Evolutionary conservation across 345 rosid genomes (phyloP).

Genomic region (Brassica incana): DNA sequence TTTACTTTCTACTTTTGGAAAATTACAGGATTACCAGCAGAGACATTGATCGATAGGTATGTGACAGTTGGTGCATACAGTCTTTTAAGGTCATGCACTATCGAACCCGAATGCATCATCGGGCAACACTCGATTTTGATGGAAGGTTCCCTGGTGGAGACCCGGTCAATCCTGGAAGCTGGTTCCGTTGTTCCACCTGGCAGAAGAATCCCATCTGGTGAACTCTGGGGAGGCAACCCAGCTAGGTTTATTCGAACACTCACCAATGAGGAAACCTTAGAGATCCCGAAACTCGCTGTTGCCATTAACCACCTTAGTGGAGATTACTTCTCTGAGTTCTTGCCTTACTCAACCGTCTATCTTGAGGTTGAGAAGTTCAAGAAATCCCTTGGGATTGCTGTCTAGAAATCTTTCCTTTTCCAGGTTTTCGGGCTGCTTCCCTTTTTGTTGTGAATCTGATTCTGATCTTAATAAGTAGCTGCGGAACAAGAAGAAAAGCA

Average conservation of each 20-base stretch:
- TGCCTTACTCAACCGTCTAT: conserved; percentile 86
- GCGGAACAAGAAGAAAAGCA: conserved; percentile 34
- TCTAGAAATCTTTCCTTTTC: conserved; percentile 41
- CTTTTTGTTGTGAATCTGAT: not conserved
- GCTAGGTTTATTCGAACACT: conserved; percentile 80
- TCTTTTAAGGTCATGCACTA: conserved; percentile 86
- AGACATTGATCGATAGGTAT: conserved; percentile 77
- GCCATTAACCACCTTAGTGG: conserved; percentile 87
- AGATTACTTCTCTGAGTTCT: conserved; percentile 74
- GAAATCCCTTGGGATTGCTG: conserved; percentile 67
- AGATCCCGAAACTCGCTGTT: conserved; percentile 95
- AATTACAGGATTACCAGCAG: conserved; percentile 85
- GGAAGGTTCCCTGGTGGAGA: conserved; percentile 98
- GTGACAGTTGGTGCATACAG: conserved; percentile 89
- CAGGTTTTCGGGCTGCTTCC: conserved; percentile 34
- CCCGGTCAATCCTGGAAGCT: conserved; percentile 89
- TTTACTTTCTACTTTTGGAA: not conserved
- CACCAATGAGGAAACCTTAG: conserved; percentile 88
- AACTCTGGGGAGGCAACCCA: conserved; percentile 99
- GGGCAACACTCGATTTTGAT: conserved; percentile 97
- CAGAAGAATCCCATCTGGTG: conserved; percentile 92
- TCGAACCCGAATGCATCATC: conserved; percentile 97
- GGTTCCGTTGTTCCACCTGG: conserved; percentile 97
- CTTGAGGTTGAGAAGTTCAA: conserved; percentile 94
- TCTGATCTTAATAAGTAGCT: conserved; percentile 33